phyloP scores from a whole-genome alignment of 805 yeast species.

The Ogataea trehaloabstinens region DNA sequence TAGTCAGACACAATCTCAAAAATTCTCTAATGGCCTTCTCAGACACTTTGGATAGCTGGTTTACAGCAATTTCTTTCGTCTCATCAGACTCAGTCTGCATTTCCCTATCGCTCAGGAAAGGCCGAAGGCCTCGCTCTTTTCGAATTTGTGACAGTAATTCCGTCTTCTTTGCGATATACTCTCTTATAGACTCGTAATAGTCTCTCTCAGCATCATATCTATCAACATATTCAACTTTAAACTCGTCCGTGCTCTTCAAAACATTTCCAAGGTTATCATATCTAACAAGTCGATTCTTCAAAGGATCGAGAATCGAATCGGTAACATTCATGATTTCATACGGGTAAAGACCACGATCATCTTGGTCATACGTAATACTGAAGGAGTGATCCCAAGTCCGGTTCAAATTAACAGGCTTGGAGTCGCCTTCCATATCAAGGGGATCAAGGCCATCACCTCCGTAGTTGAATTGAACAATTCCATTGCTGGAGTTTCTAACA shows the following conservation, averaged over 20 bases:
- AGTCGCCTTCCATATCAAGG: conserved; percentile 98
- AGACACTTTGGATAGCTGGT: conserved; percentile 68
- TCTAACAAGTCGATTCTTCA: conserved; percentile 59
- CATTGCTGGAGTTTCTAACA: conserved; percentile 91
- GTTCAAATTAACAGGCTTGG: conserved; percentile 87
- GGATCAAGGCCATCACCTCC: conserved; percentile 99
- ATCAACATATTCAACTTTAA: conserved; percentile 67
- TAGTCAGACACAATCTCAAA: conserved; percentile 70
- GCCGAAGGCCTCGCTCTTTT: conserved; percentile 43
- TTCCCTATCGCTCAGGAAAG: conserved; percentile 41
- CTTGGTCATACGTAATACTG: conserved; percentile 62
- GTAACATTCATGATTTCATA: conserved; percentile 59
- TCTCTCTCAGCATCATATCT: conserved; percentile 84
- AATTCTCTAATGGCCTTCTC: conserved; percentile 59
- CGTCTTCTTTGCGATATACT: conserved; percentile 59
- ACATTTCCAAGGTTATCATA: conserved; percentile 69
- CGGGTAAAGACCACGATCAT: conserved; percentile 62
- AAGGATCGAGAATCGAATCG: conserved; percentile 55
- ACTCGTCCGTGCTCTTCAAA: conserved; percentile 42
- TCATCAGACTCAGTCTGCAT: conserved; percentile 20
- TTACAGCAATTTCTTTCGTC: conserved; percentile 44
- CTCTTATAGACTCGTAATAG: conserved; percentile 74
- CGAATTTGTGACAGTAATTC: conserved; percentile 54
- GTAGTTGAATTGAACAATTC: conserved; percentile 95
- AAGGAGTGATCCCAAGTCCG: conserved; percentile 94